These are phyloP conservation scores for Pseudophaeomoniella oleicola DNA, from an alignment of 2,329 filamentous ascomycete species.

Conservation along the genomic window DNA sequence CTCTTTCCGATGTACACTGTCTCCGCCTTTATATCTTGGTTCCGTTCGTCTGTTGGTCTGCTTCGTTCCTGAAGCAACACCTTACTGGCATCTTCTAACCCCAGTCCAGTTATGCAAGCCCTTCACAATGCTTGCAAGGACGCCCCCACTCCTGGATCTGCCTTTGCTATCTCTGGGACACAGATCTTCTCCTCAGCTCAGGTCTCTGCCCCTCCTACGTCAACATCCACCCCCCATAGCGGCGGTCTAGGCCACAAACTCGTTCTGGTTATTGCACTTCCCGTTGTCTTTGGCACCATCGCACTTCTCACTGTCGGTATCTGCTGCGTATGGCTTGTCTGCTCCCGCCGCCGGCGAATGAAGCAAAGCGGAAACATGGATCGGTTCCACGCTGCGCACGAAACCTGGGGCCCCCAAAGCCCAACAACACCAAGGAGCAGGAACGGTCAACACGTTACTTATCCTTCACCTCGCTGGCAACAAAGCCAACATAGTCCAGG, in stretches of 20 bases:
- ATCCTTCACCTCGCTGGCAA: neutral
- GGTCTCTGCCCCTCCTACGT: constrained; percentile 15
- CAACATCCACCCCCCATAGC: constrained; percentile 10
- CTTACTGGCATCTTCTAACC: constrained; percentile 4
- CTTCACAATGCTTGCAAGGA: constrained; percentile 30
- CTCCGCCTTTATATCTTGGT: no score
- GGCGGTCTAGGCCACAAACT: constrained; percentile 16
- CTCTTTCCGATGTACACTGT: neutral
- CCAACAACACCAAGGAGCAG: neutral
- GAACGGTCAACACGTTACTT: neutral
- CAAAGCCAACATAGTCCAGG: neutral
- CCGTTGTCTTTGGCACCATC: constrained; percentile 26
- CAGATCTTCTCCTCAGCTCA: constrained; percentile 25
- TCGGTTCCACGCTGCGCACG: neutral
- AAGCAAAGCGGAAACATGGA: neutral
- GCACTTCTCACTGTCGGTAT: constrained; percentile 16
- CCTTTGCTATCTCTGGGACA: constrained; percentile 24
- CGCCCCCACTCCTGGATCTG: constrained; percentile 16
- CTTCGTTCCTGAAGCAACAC: no score
- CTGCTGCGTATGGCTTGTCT: constrained; percentile 28
- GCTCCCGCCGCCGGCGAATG: constrained; percentile 20
- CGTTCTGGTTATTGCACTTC: constrained; percentile 25
- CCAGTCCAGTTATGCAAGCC: constrained; percentile 25
- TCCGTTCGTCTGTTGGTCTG: no score
- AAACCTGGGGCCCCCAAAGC: neutral